Evolutionary conservation across 2,329 filamentous ascomycete species (phyloP).

Genomic region (Teratosphaeria viscida): DNA sequence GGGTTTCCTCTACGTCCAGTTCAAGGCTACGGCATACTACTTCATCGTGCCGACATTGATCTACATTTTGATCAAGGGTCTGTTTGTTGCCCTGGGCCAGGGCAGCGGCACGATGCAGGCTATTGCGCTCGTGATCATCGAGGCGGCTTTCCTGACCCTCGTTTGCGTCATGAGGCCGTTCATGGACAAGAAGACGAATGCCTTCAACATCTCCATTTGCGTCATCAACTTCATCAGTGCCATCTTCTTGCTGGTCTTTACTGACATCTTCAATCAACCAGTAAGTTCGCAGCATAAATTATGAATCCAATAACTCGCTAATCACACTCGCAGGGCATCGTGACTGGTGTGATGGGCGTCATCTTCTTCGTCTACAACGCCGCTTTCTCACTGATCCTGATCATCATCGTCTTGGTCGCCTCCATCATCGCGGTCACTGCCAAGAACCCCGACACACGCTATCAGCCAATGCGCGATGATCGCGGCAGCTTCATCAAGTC

Average conservation of each 20-base stretch:
- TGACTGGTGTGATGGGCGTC: conserved; percentile 80
- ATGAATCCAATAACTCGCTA: background rate
- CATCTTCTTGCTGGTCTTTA: conserved; percentile 83
- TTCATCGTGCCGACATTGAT: conserved; percentile 72
- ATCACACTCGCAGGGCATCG: conserved; percentile 45
- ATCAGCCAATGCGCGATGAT: conserved; percentile 94
- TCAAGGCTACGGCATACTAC: conserved; percentile 91
- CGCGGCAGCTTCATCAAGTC: conserved; percentile 94
- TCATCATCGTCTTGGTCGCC: conserved; percentile 71
- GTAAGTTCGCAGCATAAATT: conserved; percentile 32
- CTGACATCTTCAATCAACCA: conserved; percentile 74
- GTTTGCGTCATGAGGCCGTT: conserved; percentile 77
- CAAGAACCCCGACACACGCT: conserved; percentile 89
- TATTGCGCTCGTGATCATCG: conserved; percentile 71
- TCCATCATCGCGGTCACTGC: conserved; percentile 72
- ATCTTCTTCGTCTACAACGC: conserved; percentile 84
- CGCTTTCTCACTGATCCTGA: conserved; percentile 67
- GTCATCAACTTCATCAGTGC: conserved; percentile 84
- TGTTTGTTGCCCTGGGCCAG: conserved; percentile 80
- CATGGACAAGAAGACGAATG: conserved; percentile 99
- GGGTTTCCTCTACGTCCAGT: conserved; percentile 96
- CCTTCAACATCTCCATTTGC: conserved; percentile 88
- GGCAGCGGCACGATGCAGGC: conserved; percentile 61
- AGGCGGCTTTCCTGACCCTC: conserved; percentile 65
- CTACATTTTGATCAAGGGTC: conserved; percentile 76